Evolutionary conservation across 352 stramenopile species (phyloP), one percentile per base, ranked within the genome.

Genomic region (Globisporangium radiosum): DNA sequence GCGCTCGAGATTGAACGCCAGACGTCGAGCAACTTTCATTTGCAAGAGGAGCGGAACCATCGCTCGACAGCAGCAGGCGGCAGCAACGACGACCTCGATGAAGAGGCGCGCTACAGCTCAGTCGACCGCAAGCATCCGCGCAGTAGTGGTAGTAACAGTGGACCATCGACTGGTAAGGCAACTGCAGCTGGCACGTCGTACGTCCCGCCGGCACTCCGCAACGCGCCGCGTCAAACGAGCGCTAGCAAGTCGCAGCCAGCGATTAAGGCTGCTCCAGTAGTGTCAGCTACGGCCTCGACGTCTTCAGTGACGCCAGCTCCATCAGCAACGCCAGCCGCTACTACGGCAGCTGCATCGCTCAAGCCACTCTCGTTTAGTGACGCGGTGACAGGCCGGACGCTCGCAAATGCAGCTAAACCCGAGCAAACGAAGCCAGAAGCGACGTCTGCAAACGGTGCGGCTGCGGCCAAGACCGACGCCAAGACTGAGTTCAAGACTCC

Each of bases 91-190:
- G 75, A 86, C 13, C 87, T 96, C 56, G 95, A 98, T 62, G 96
- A 99, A 68, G 97, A 99, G 66, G 91, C 96, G 55, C 82, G 87
- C 11, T 99, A 98, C 73, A 98, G 92, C 54, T 97, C 95, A 4
- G 96, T 99, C 7, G 76, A 87, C 52, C 76, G 78, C 60, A 77
- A 78, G 65, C 56, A 42, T 40, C 4, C 33, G 25, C 25, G 25
- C 25, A 33, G 25, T 33, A 33, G 25, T 33, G 25, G 25, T 33
- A 33, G 25, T 33, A 33, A 2, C 1, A 33, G 25, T 33, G 25
- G 25, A 13, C 40, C 7, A 13, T 44, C 40, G 40, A 44, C 7
- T 49, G 36, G 52, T 7, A 56, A 33, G 45, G n/a, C 55, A 3
- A 37, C 33, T 17, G 8, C 33, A 0, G n/a, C 25, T 50, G 37